Evolutionary conservation across 2,329 filamentous ascomycete species (phyloP).

Genomic region (Colletotrichum kahawae): DNA sequence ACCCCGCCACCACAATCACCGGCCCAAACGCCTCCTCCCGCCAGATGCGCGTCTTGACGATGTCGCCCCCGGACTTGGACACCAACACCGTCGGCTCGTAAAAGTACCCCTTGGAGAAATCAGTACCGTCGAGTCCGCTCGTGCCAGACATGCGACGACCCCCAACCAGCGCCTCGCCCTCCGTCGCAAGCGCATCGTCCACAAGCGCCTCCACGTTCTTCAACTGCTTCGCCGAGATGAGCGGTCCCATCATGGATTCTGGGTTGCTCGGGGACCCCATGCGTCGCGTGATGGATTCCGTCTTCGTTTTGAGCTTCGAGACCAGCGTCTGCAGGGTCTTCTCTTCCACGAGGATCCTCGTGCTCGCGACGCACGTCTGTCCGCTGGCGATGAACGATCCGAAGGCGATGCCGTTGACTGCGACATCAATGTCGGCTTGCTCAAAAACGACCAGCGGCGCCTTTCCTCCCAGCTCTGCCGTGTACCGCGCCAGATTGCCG

Average conservation of each 20-base stretch:
- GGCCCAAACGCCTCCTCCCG: constrained; percentile 85
- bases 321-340: constrained; percentile 69
- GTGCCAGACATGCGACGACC: constrained; percentile 52
- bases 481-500: constrained; percentile 71
- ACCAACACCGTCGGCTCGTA: constrained; percentile 79
- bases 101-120: constrained; percentile 70
- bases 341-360: constrained; percentile 76
- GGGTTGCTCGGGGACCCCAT: constrained; percentile 63
- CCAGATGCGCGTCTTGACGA: constrained; percentile 76
- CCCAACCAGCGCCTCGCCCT: constrained; percentile 44
- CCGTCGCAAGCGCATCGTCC: constrained; percentile 63
- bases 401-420: constrained; percentile 72
- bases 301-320: constrained; percentile 66
- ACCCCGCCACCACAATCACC: constrained; percentile 78
- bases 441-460: constrained; percentile 72
- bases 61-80: constrained; percentile 55
- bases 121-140: constrained; percentile 54
- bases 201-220: constrained; percentile 71
- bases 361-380: constrained; percentile 71
- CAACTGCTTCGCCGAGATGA: constrained; percentile 68
- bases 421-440: constrained; percentile 67
- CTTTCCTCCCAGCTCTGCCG: constrained; percentile 76
- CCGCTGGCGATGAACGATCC: constrained; percentile 61
- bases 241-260: constrained; percentile 66
- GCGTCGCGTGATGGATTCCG: constrained; percentile 55